These are phyloP conservation scores for Martiniozyma abietophila DNA, from an alignment of 805 yeast genomes.

Conservation along the genomic window DNA sequence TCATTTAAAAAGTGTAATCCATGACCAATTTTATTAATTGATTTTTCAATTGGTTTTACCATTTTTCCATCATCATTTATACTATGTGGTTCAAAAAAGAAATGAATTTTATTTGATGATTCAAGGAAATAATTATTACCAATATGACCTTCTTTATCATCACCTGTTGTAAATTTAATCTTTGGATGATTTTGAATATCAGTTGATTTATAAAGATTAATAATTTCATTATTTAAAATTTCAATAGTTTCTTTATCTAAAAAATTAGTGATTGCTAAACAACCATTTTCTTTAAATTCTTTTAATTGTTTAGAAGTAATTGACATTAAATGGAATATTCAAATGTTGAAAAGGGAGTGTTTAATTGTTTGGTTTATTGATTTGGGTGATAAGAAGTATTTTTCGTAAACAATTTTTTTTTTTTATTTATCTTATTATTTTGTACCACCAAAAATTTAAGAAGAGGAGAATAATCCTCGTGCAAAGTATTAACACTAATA, in stretches of 20 bases:
- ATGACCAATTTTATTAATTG: constrained; percentile 75
- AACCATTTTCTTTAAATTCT: constrained; percentile 46
- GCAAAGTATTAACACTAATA: too few species aligned
- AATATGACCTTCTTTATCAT: constrained; percentile 39
- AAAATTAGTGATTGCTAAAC: constrained; percentile 50
- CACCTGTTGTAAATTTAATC: constrained; percentile 65
- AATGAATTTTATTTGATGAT: constrained; percentile 60
- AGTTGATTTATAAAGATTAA: constrained; percentile 36
- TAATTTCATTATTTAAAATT: constrained; percentile 34
- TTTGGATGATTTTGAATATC: constrained; percentile 53
- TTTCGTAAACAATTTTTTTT: too few species aligned
- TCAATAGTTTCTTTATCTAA: constrained; percentile 34
- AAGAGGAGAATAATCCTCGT: too few species aligned
- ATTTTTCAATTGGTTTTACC: constrained; percentile 44
- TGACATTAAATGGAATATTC: too few species aligned
- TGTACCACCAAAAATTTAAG: too few species aligned
- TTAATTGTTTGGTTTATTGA: too few species aligned
- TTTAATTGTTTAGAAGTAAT: constrained; percentile 42
- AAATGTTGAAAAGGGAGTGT: too few species aligned
- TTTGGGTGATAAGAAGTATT: too few species aligned
- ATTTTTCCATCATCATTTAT: too few species aligned
- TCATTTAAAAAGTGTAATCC: constrained; percentile 54
- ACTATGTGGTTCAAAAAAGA: constrained; percentile 49
- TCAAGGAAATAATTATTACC: constrained; percentile 67
- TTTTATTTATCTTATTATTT: too few species aligned